These are phyloP conservation scores for Colletotrichum aenigma DNA, from an alignment of 2,329 filamentous ascomycete genomes.

Conservation along the genomic window DNA sequence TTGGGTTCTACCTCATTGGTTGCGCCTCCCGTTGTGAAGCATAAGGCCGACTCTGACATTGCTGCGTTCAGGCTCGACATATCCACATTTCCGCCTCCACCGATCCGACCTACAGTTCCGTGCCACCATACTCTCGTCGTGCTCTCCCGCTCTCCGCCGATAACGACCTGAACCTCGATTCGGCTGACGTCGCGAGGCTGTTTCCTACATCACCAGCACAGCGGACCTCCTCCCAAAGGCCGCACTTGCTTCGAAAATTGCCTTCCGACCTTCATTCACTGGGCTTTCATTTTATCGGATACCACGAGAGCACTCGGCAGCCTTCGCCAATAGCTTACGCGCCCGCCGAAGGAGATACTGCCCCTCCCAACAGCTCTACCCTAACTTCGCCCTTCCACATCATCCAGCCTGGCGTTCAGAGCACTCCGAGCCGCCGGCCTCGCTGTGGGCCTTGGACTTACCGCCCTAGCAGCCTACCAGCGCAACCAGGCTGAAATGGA, in stretches of 20 bases:
- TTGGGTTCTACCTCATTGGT: not conserved
- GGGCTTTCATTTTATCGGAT: not conserved
- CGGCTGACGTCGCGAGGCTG: not conserved
- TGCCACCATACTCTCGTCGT: not conserved
- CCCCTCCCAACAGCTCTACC: not conserved
- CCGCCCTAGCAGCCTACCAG: conserved; percentile 60
- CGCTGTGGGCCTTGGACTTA: conserved; percentile 62
- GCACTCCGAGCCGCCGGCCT: conserved; percentile 59
- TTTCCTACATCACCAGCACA: not conserved
- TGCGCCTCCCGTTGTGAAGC: not conserved
- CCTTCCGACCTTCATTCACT: not conserved
- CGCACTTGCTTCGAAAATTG: not conserved
- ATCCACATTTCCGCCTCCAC: not conserved
- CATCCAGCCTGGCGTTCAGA: conserved; percentile 59
- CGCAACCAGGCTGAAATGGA: conserved; percentile 49
- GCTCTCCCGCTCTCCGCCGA: conserved; percentile 11
- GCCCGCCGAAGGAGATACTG: not conserved
- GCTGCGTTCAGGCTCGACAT: not conserved
- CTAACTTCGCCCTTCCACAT: not conserved
- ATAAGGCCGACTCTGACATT: not conserved
- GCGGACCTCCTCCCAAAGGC: not conserved
- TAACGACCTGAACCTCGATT: not conserved
- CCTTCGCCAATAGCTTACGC: not conserved
- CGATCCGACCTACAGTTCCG: not conserved
- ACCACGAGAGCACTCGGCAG: not conserved